Evolutionary conservation across 768 basidiomycete species (phyloP), one percentile per base, ranked within the genome.

Genomic region (Xerocomus potaroensis): DNA sequence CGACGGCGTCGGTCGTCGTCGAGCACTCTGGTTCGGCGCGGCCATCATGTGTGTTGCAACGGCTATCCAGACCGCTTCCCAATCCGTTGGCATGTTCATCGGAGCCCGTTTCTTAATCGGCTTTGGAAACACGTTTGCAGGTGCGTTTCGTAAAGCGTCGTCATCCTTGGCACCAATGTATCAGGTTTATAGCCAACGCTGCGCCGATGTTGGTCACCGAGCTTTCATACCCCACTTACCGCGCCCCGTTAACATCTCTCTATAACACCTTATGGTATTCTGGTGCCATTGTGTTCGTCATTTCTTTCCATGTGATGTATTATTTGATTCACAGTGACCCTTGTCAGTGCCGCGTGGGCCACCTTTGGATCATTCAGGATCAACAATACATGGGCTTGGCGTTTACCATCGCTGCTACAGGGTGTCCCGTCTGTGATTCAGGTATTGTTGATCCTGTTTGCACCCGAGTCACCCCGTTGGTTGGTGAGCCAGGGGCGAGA

Each of bases 231-330:
- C 90, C 90, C 12, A 72, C 78, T 2, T 82, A 93, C 64, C 88
- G 91, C 53, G 84, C 81, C 11, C 81, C 80, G 16, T 66, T 92
- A 49, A 91, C 87, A 9, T 82, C 86, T 1, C 69, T 80, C 40
- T 89, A 86, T 72, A 88, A 89, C 74, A 81, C 85, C 21, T 79
- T 90, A 50, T 91, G 90, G 88, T 88, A 88, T 60, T 83, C 84
- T n/a, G 90, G 89, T 45, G 76, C 86, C 48, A 87, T 90, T 61
- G 61, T 89, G 80, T 80, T 49, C 71, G 16, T 47, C 26, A 45
- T 49, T 32, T 35, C 22, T 16, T 24, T 42, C 11, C 19, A 27
- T 16, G 11, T 35, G 24, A 24, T 16, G 23, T n/a, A 1, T 18
- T 1, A 6, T 19, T 9, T 26, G 1, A 35, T 15, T 38, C 2